A percentile compares a stretch with the other conserved stretches of the same genome.
phyloP scores from a whole-genome alignment of 2,329 filamentous ascomycete species.

The Hortaea werneckii region DNA sequence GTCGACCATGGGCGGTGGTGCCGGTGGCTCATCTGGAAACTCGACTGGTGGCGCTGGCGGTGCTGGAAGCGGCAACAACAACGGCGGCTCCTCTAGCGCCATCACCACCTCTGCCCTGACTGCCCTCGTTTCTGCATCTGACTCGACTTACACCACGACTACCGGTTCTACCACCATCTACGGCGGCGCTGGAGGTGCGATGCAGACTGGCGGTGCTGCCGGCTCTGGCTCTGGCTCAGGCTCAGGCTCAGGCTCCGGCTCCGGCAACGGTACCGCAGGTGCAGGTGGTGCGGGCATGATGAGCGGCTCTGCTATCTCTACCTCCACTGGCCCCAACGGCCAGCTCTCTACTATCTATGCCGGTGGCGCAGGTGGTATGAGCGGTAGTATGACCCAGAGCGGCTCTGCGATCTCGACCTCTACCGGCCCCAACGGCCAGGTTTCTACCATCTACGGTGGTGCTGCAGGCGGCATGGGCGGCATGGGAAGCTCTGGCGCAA shows the following conservation, averaged over 20 bases:
- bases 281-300: slow-evolving; percentile 2
- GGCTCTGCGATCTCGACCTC: no score
- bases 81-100: slow-evolving; percentile 1
- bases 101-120: slow-evolving; percentile 24
- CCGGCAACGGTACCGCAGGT: slow-evolving; percentile 4
- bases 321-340: neutral
- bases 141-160: slow-evolving; percentile 22
- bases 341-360: no score
- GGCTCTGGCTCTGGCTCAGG: slow-evolving; percentile 6
- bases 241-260: no score
- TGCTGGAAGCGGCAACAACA: neutral
- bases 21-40: no score
- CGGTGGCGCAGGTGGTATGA: no score
- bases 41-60: slow-evolving; percentile 5
- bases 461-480: slow-evolving; percentile 1
- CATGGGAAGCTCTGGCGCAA: neutral
- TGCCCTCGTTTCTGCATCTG: slow-evolving; percentile 19
- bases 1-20: no score
- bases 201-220: neutral
- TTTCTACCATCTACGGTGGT: slow-evolving; percentile 7
- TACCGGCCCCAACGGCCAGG: neutral
- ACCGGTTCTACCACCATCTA: slow-evolving; percentile 27
- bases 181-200: slow-evolving; percentile 4
- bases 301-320: slow-evolving; percentile 3
- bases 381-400: no score